Conservation (phyloP, 352 stramenopile genomes). For the Phytophthora aleatoria region DNA sequence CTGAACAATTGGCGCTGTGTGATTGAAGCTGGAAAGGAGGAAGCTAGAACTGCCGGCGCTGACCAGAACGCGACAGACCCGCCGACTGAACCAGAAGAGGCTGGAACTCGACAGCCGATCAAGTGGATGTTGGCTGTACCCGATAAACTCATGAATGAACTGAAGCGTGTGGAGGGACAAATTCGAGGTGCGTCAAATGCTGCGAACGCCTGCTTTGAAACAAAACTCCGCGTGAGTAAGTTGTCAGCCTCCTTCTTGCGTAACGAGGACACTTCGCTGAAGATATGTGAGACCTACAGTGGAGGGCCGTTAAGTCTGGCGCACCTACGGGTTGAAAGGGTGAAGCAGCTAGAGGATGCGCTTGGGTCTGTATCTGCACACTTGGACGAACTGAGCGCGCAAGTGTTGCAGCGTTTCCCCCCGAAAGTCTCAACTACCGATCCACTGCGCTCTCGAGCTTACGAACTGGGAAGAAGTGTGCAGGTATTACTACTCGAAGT, state of each 20-base stretch:
- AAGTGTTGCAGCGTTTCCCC: constrained; percentile 13
- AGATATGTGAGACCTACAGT: constrained; percentile 25
- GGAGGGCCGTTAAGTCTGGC: constrained; percentile 15
- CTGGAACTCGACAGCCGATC: constrained; percentile 12
- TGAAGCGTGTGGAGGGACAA: constrained; percentile 39
- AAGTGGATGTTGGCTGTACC: constrained; percentile 56
- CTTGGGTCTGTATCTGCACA: constrained; percentile 24
- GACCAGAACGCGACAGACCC: constrained; percentile 24
- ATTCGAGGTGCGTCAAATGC: constrained; percentile 26
- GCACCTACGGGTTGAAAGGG: constrained; percentile 25
- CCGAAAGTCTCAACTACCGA: constrained; percentile 6
- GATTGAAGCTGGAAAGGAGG: constrained; percentile 44
- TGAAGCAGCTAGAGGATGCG: constrained; percentile 30
- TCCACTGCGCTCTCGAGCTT: not conserved
- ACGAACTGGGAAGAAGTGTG: constrained; percentile 26
- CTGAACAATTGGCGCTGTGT: constrained; percentile 49
- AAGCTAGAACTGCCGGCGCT: constrained; percentile 49
- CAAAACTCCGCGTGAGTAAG: constrained; percentile 41
- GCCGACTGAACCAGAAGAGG: not conserved
- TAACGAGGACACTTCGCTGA: constrained; percentile 15
- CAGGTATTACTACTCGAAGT: constrained; percentile 40
- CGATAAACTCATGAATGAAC: constrained; percentile 38
- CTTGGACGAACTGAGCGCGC: constrained; percentile 19
- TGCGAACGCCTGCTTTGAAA: constrained; percentile 29
- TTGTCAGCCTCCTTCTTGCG: constrained; percentile 31